Evolutionary conservation across 2,329 filamentous ascomycete genomes (phyloP).

Genomic region (Colletotrichum australisinense): DNA sequence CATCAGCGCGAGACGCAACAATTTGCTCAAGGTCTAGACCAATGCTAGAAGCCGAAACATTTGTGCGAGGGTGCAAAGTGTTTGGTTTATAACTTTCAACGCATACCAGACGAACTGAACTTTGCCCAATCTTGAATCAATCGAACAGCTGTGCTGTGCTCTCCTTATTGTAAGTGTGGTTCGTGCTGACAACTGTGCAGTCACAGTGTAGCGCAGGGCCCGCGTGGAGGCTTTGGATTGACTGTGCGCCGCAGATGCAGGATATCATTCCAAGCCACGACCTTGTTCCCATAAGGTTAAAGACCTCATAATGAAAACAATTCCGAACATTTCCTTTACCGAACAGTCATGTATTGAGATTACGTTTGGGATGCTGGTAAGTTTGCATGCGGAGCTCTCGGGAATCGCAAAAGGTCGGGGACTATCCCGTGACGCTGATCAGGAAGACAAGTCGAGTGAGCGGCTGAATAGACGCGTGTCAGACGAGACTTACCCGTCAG

Average conservation of each 20-base stretch:
- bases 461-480: neutral
- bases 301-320: neutral
- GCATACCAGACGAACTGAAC: conserved; percentile 7
- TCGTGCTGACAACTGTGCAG: neutral
- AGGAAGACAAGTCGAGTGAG: neutral
- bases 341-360: neutral
- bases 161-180: neutral
- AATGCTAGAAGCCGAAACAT: neutral
- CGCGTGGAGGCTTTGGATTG: neutral
- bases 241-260: neutral
- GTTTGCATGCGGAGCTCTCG: neutral
- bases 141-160: neutral
- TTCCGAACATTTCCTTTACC: neutral
- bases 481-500: neutral
- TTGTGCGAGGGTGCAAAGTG: neutral
- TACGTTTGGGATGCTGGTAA: neutral
- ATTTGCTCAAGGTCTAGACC: neutral
- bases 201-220: neutral
- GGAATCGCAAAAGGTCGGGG: no score
- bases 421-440: neutral
- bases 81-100: neutral
- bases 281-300: neutral
- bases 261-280: neutral
- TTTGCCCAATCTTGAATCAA: neutral
- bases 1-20: neutral